Conservation (phyloP, 2,329 filamentous ascomycete species). For the Penicillium sp. region DNA sequence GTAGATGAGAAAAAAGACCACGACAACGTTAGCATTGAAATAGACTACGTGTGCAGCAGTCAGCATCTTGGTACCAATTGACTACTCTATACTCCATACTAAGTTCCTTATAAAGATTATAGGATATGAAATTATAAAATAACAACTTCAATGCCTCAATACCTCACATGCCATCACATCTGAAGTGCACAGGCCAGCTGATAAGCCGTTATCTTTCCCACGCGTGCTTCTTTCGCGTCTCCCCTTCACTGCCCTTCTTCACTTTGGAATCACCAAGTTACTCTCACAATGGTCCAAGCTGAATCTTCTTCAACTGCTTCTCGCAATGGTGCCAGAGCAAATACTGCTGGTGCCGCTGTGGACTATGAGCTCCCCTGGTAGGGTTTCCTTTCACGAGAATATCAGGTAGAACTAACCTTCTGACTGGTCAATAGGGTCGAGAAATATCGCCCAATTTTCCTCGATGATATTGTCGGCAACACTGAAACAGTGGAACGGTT, state of each 20-base stretch:
- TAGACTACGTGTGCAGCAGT: background rate
- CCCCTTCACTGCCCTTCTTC: conserved; percentile 5
- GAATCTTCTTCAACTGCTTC: conserved; percentile 48
- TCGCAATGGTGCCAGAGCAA: conserved; percentile 41
- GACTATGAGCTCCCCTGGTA: conserved; percentile 53
- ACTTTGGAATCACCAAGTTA: background rate
- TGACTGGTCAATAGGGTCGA: conserved; percentile 70
- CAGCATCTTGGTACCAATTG: background rate
- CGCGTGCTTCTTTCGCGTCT: conserved; percentile 34
- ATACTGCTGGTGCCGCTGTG: conserved; percentile 39
- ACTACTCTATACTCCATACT: too few relatives aligned
- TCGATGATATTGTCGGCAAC: conserved; percentile 97
- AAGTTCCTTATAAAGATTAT: background rate
- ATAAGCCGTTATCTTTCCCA: conserved; percentile 24
- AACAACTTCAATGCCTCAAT: background rate
- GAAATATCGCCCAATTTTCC: conserved; percentile 91
- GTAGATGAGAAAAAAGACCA: background rate
- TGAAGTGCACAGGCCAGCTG: conserved; percentile 10
- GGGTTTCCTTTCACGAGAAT: background rate
- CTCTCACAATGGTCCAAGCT: conserved; percentile 41
- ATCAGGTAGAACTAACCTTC: conserved; percentile 13
- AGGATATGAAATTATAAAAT: background rate
- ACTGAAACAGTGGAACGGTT: conserved; percentile 95
- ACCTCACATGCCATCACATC: background rate
- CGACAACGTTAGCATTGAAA: background rate